Conservation (phyloP, 352 stramenopile species). For the Pythium catenulatum region DNA sequence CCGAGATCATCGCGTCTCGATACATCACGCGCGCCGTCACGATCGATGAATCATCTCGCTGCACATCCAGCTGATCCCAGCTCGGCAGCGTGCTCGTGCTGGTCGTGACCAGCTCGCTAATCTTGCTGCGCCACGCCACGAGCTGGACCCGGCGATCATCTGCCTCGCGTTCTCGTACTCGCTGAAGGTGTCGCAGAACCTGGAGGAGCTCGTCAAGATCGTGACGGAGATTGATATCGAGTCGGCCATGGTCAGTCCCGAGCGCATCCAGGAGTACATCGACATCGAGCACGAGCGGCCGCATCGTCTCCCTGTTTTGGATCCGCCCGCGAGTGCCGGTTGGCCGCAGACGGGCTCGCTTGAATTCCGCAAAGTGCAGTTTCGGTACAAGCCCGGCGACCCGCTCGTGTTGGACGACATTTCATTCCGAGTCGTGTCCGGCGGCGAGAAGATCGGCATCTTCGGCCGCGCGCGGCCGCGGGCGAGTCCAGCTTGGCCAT, state of each 20-base stretch:
- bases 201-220: constrained; percentile 80
- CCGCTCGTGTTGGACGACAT: constrained; percentile 67
- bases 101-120: too few species aligned
- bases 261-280: constrained; percentile 93
- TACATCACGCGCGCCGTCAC: too few species aligned
- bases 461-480: constrained; percentile 92
- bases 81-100: too few species aligned
- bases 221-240: constrained; percentile 33
- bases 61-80: too few species aligned
- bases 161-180: too few species aligned
- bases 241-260: constrained; percentile 90
- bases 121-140: too few species aligned
- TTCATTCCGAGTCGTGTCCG: constrained; percentile 75
- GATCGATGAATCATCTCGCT: too few species aligned
- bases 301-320: constrained; percentile 25
- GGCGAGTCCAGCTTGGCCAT: constrained; percentile 93
- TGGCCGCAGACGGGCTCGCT: constrained; percentile 92
- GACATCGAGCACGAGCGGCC: constrained; percentile 66
- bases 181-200: constrained; percentile 88
- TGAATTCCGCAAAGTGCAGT: constrained; percentile 89
- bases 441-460: constrained; percentile 91
- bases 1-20: too few species aligned
- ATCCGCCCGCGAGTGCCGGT: background rate
- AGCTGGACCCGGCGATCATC: too few species aligned
- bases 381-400: constrained; percentile 93